phyloP scores from a whole-genome alignment of 768 basidiomycete genomes.

The Termitomyces sp. region DNA sequence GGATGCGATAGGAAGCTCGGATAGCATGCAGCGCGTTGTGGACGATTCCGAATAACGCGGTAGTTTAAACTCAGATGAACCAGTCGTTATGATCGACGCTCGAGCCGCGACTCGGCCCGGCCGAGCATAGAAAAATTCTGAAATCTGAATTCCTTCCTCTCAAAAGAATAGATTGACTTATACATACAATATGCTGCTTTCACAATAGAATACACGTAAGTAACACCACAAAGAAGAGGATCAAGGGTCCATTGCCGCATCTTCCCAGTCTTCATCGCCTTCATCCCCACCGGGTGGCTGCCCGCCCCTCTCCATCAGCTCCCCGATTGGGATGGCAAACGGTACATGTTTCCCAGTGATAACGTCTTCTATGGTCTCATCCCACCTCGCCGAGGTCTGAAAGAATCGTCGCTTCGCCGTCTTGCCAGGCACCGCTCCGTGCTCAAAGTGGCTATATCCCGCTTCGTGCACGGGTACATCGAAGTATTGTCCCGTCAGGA shows the following conservation, averaged over 20 bases:
- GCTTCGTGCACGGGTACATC: constrained; percentile 43
- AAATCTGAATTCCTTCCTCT: too few relatives aligned
- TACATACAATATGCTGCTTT: not conserved
- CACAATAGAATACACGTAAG: constrained; percentile 10
- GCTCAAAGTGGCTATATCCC: constrained; percentile 35
- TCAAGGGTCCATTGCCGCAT: constrained; percentile 20
- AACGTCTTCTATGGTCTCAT: constrained; percentile 23
- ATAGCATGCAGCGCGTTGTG: too few relatives aligned
- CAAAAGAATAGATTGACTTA: not conserved
- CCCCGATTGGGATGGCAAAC: constrained; percentile 10
- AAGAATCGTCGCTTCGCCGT: constrained; percentile 53
- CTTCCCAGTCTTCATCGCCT: constrained; percentile 25
- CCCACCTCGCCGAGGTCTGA: constrained; percentile 38
- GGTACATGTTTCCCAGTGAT: constrained; percentile 11
- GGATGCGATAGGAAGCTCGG: too few relatives aligned
- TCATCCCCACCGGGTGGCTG: constrained; percentile 12
- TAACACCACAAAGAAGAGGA: not conserved
- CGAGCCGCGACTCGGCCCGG: too few relatives aligned
- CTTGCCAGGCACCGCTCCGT: constrained; percentile 33
- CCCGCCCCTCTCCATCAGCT: constrained; percentile 23
- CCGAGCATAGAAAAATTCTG: too few relatives aligned
- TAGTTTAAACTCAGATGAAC: too few relatives aligned
- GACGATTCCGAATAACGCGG: too few relatives aligned
- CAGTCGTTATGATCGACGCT: too few relatives aligned
- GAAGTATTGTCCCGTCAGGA: constrained; percentile 56